Evolutionary conservation across 2,329 filamentous ascomycete species (phyloP).

Genomic region (Bipolaris sorokiniana): DNA sequence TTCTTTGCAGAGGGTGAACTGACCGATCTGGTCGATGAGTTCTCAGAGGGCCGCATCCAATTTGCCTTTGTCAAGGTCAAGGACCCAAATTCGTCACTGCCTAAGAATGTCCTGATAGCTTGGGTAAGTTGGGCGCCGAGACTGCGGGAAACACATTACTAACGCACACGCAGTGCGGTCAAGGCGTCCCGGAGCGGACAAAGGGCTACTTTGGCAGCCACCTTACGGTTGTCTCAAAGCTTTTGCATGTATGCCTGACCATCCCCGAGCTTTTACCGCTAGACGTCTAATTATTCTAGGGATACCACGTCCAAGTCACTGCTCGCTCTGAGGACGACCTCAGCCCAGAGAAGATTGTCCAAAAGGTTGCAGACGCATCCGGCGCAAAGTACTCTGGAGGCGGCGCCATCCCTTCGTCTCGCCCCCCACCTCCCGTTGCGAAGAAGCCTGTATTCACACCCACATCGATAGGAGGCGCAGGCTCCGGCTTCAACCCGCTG

Average conservation of each 20-base stretch:
- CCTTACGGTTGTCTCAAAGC: constrained; percentile 83
- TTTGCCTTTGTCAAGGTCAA: constrained; percentile 97
- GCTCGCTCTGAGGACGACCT: constrained; percentile 90
- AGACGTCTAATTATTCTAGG: constrained; percentile 54
- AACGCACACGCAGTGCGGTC: constrained; percentile 70
- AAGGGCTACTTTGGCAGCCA: constrained; percentile 99
- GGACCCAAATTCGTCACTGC: constrained; percentile 86
- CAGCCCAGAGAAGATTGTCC: constrained; percentile 83
- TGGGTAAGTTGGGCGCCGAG: constrained; percentile 62
- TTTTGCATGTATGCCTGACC: constrained; percentile 73
- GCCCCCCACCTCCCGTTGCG: constrained; percentile 70
- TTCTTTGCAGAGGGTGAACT: constrained; percentile 79
- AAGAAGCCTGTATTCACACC: constrained; percentile 94
- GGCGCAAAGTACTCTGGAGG: constrained; percentile 89
- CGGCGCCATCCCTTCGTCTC: constrained; percentile 60
- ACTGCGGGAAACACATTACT: constrained; percentile 13
- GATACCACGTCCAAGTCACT: constrained; percentile 97
- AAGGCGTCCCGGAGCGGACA: constrained; percentile 95
- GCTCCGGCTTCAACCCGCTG: constrained; percentile 69
- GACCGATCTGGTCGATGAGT: constrained; percentile 87
- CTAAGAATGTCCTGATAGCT: constrained; percentile 90
- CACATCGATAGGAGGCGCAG: constrained; percentile 64
- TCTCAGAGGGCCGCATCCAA: constrained; percentile 94
- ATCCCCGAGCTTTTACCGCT: neutral
- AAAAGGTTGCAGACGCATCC: constrained; percentile 93